Base-by-base conservation (phyloP, 805 yeast genomes). In the Ogataea ganodermae region DNA sequence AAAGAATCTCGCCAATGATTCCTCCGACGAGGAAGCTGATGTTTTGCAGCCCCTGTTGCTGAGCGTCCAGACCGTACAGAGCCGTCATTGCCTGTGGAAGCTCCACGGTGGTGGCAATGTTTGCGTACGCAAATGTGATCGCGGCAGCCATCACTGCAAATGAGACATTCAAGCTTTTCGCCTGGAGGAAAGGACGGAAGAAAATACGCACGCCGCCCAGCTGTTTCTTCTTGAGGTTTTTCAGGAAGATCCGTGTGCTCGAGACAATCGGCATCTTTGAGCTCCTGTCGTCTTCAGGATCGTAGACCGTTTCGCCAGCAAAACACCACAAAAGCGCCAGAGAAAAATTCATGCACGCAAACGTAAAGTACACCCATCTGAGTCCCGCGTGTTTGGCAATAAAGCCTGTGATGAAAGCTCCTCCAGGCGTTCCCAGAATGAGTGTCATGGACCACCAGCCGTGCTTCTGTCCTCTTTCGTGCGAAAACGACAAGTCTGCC, bases 361-460 rank as follows among this genome's bases (percentile, higher is more conserved):
- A 46, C 14, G 41, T 40, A 14, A 40, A 46, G 18, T 35, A 37
- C 6, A 44, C 39, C 23, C 31, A 44, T 21, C 27, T 39, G 10
- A 42, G 35, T 9, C 49, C 49, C 13, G 49, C 49, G 21, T 46
- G 45, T 22, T 46, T 20, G 7, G 31, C 45, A 28, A 41, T 41
- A 31, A 41, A 40, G 4, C 45, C 49, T 4, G 49, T 46, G 12
- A 40, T 41, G 18, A 46, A 45, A 6, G 49, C 44, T 13, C 49
- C 49, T 2, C 38, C 39, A 4, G 49, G 44, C 7, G 49, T 45
- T 4, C 49, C 49, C 23, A 46, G 26, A 16, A 40, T 46, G 14
- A 46, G 31, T 4, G 49, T 44, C 49, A 46, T 46, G 14, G 45
- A 31, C 45, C 49, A 46, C 49, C 49, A 46, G 9, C 49, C 49